Conservation (phyloP, 202 grass and related monocot species). For the Panicum virgatum region DNA sequence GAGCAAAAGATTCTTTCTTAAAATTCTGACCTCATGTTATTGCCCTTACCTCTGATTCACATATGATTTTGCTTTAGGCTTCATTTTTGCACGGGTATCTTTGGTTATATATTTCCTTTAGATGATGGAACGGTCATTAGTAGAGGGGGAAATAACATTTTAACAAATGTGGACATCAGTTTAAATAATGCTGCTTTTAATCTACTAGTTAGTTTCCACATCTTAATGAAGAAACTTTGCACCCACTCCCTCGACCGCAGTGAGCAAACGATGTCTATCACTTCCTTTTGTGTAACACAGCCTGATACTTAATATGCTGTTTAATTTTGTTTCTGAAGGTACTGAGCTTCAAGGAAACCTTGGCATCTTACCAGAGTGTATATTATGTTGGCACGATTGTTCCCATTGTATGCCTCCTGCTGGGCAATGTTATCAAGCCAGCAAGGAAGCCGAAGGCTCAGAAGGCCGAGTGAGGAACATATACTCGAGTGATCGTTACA, state of each 20-base stretch:
- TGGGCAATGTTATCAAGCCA: slow-evolving; percentile 84
- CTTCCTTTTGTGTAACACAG: neutral
- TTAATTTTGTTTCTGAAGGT: slow-evolving; percentile 55
- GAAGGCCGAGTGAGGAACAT: slow-evolving; percentile 66
- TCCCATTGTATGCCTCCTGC: slow-evolving; percentile 68
- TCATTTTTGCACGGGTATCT: neutral
- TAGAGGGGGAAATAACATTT: neutral
- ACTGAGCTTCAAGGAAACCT: slow-evolving; percentile 91
- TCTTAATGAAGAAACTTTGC: neutral
- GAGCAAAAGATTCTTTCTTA: neutral
- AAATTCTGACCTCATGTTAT: neutral
- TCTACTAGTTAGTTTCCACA: slow-evolving; percentile 7
- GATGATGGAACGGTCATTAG: slow-evolving; percentile 16
- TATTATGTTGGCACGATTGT: slow-evolving; percentile 87
- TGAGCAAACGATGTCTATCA: neutral
- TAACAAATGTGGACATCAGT: slow-evolving; percentile 10
- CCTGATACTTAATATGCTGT: neutral
- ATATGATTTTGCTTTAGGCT: neutral
- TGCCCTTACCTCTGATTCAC: neutral
- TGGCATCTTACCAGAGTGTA: slow-evolving; percentile 83
- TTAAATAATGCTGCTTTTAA: neutral
- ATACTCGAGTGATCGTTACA: neutral
- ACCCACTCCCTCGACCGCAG: neutral
- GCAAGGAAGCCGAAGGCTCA: slow-evolving; percentile 70
- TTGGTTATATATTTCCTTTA: slow-evolving; percentile 9